Base-by-base conservation (phyloP, 2,329 filamentous ascomycete species). In the Alternaria alternata region DNA sequence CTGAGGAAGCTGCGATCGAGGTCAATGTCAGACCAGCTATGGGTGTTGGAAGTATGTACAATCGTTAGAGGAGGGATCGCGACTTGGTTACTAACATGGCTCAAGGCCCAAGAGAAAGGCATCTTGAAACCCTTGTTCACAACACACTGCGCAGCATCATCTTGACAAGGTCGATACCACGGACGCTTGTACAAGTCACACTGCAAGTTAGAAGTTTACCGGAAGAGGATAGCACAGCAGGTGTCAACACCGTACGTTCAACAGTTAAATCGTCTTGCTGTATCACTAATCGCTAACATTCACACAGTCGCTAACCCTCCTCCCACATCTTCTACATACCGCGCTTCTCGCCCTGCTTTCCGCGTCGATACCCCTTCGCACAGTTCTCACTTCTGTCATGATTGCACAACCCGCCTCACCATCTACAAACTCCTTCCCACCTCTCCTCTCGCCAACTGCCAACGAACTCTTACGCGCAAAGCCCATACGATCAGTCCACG, bases 1-100 rank as follows among this genome's bases (percentile, higher is more conserved):
- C 95, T 7, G 94, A 96, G 79, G 93, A 97, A 81, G 93, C 94
- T 28, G 88, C 90, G 51, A 84, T 99, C 66, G 95, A 98, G 79
- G 92, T 99, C 59, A 89, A 94, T 75, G 87, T 99, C 66, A 88
- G 95, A 77, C 94, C 94, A 49, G 90, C 91, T 36, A 89, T 90
- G 65, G 94, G 94, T 16, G 89, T 95, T 46, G 93, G 91, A 82
- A 91, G 93, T 48, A 41, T 34, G 51, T 54, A 34, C 20, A 16
- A 30, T 8, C 3, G 30, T 7, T 48, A 9, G 18, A 7, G 5
- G 18, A 3, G 18, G 1, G 7, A 14, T 36, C 8, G 46, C 8
- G 5, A 28, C 51, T 16, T 1, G 3, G 26, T 1, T 20, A 9
- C 56, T 44, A 48, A 65, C 38, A 26, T 11, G 14, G 2, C 0